Evolutionary conservation across 345 rosid species (phyloP).

Genomic region (Citrus hindsii): DNA sequence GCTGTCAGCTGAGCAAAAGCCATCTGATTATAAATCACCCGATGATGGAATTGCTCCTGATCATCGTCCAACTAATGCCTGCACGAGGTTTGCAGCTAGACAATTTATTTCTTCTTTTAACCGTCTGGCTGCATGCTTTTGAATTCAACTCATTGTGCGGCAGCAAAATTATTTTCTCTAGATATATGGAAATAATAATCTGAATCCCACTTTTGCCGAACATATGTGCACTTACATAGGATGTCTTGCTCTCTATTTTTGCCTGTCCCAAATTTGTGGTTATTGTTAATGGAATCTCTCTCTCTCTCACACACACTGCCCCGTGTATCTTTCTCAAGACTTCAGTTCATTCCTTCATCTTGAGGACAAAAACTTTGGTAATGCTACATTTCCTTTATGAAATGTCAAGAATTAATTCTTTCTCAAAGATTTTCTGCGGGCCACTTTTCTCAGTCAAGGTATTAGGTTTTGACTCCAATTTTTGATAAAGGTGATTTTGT

Average conservation of each 20-base stretch:
- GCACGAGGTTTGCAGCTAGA: conserved; percentile 62
- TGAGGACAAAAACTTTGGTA: not conserved
- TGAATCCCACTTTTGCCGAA: not conserved
- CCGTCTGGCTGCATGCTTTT: not conserved
- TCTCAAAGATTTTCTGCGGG: not conserved
- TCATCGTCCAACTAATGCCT: conserved; percentile 97
- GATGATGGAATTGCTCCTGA: conserved; percentile 94
- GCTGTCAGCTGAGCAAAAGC: conserved; percentile 90
- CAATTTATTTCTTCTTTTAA: not conserved
- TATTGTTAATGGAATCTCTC: not conserved
- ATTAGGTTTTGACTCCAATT: not conserved
- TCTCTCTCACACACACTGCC: not conserved
- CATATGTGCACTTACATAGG: not conserved
- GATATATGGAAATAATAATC: not conserved
- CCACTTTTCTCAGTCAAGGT: not conserved
- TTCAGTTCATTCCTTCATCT: not conserved
- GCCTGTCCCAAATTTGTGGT: not conserved
- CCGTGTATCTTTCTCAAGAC: not conserved
- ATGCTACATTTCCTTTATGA: not conserved
- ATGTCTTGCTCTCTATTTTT: not conserved
- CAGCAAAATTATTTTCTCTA: not conserved
- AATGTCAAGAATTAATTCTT: not conserved
- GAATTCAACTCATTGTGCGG: not conserved
- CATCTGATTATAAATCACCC: conserved; percentile 87
- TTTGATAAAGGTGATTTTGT: not conserved